A percentile compares a stretch with the other conserved stretches of the same genome.
These are phyloP conservation scores for Prillingera fragicola DNA, from an alignment of 1,284 basidiomycete species.

Conservation along the genomic window DNA sequence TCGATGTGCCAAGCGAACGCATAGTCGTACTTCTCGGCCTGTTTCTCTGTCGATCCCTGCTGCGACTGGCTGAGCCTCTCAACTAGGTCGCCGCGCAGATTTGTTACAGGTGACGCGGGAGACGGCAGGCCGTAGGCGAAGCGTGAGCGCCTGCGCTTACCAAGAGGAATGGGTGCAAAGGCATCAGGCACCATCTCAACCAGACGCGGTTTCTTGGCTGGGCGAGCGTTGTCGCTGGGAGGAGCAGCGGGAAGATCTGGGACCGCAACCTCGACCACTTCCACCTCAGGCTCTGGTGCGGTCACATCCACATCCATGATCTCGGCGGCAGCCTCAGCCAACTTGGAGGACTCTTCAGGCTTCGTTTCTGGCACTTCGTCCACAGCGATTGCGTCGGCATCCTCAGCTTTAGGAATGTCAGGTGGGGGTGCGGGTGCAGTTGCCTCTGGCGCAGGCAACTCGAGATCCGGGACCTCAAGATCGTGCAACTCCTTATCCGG, in stretches of 20 bases:
- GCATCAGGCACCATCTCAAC: conserved; percentile 28
- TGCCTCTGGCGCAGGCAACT: neutral
- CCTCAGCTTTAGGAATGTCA: too few species aligned
- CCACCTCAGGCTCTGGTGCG: neutral
- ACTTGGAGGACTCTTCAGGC: neutral
- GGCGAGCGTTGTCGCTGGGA: too few species aligned
- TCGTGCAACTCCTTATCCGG: conserved; percentile 17
- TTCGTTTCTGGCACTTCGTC: neutral
- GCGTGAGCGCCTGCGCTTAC: conserved; percentile 3
- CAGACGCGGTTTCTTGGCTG: neutral
- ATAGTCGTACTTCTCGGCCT: conserved; percentile 18
- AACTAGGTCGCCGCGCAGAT: conserved; percentile 23
- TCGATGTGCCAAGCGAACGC: conserved; percentile 28
- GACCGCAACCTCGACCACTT: neutral
- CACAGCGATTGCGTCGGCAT: conserved; percentile 1
- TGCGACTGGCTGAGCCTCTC: conserved; percentile 18
- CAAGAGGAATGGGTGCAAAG: conserved; percentile 26
- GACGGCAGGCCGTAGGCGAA: conserved; percentile 32
- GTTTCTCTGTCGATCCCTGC: conserved; percentile 4
- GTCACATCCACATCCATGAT: too few species aligned
- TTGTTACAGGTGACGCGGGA: conserved; percentile 21
- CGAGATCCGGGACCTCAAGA: neutral
- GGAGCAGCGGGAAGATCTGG: too few species aligned
- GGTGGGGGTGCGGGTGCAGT: too few species aligned
- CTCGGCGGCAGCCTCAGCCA: neutral